phyloP scores from a whole-genome alignment of 352 stramenopile genomes.

The Phytophthora multivora region DNA sequence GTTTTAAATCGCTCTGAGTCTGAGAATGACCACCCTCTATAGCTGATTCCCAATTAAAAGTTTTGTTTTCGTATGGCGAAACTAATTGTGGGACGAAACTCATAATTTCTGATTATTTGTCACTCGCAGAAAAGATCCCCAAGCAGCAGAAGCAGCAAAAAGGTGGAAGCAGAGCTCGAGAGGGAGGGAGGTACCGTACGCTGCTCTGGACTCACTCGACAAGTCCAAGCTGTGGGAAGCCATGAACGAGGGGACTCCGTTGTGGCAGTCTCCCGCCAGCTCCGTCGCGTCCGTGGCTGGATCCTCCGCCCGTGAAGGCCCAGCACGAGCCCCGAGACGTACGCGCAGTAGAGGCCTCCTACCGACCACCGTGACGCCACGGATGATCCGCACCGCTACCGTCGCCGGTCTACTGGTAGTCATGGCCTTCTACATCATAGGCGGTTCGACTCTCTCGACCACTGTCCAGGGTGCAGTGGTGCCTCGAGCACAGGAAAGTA shows the following conservation, averaged over 20 bases:
- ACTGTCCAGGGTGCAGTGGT: conserved; percentile 7
- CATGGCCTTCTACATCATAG: conserved; percentile 34
- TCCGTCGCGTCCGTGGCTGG: conserved; percentile 24
- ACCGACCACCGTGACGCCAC: conserved; percentile 11
- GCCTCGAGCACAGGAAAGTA: conserved; percentile 2
- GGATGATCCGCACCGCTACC: conserved; percentile 31
- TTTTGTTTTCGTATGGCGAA: too few species aligned
- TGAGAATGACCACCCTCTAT: too few species aligned
- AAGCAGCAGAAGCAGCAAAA: conserved; percentile 7
- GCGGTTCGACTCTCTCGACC: conserved; percentile 11
- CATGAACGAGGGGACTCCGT: conserved; percentile 58
- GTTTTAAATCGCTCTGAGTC: too few species aligned
- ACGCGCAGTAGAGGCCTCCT: background rate
- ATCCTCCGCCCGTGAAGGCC: conserved; percentile 18
- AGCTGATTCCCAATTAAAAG: too few species aligned
- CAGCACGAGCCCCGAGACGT: conserved; percentile 1
- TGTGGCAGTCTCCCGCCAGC: conserved; percentile 36
- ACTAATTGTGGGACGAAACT: too few species aligned
- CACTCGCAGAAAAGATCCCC: conserved; percentile 16
- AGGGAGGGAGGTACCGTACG: background rate
- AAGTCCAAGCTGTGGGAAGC: conserved; percentile 3
- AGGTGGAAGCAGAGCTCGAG: conserved; percentile 2
- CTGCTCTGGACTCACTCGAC: conserved; percentile 4
- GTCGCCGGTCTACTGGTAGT: conserved; percentile 30
- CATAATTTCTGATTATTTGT: too few species aligned